Conservation (phyloP, 2,329 filamentous ascomycete genomes). For the Amphichorda felina region DNA sequence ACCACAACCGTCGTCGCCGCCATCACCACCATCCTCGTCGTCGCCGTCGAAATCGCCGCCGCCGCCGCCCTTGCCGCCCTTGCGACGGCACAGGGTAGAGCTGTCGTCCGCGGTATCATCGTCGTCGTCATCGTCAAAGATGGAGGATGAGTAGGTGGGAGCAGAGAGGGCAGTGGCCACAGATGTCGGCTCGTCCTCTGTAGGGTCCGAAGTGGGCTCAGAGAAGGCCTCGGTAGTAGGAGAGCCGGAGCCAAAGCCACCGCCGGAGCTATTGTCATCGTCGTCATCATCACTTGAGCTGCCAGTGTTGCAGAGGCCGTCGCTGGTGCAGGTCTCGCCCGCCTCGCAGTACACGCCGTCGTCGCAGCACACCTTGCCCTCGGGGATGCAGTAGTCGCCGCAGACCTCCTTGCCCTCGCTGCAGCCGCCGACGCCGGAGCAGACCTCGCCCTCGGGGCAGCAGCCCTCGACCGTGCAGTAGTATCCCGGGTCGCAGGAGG, state of each 20-base stretch:
- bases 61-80: too few species aligned
- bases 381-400: constrained; percentile 9
- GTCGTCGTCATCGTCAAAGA: too few species aligned
- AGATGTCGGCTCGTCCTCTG: too few species aligned
- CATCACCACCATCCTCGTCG: too few species aligned
- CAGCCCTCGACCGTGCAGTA: constrained; percentile 18
- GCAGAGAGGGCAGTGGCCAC: too few species aligned
- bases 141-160: too few species aligned
- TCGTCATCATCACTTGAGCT: background rate
- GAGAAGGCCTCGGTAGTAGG: too few species aligned
- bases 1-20: too few species aligned
- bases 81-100: too few species aligned
- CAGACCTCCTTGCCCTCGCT: constrained; percentile 8
- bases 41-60: too few species aligned
- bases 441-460: constrained; percentile 16
- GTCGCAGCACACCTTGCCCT: constrained; percentile 7
- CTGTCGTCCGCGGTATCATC: too few species aligned
- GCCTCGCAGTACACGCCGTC: constrained; percentile 4
- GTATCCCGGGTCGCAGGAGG: constrained; percentile 17
- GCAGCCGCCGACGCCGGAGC: background rate
- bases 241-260: background rate
- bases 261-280: background rate
- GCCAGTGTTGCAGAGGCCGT: constrained; percentile 4
- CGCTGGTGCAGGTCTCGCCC: constrained; percentile 5
- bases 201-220: too few species aligned